phyloP scores from a whole-genome alignment of 768 basidiomycete genomes.

The Mycena galopus region DNA sequence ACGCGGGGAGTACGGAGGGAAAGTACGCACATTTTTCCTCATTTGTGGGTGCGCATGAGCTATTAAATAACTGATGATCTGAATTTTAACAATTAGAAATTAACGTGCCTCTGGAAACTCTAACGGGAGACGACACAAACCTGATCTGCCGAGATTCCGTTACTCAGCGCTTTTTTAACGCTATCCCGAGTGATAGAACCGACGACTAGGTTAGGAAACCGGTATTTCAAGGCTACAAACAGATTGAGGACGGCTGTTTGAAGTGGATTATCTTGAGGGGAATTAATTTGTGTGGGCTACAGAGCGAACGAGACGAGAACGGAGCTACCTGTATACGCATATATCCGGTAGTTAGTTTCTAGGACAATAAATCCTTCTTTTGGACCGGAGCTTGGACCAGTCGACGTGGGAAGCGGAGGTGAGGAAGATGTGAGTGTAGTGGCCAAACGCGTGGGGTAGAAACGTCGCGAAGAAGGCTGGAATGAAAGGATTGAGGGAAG shows the following conservation, averaged over 20 bases:
- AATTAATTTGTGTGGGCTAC: constrained; percentile 36
- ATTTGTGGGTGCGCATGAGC: constrained; percentile 98
- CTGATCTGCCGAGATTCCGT: constrained; percentile 97
- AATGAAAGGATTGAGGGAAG: constrained; percentile 36
- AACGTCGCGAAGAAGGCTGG: constrained; percentile 81
- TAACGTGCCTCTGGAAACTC: constrained; percentile 33
- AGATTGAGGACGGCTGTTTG: constrained; percentile 96
- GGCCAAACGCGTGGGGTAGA: constrained; percentile 94
- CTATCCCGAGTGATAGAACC: constrained; percentile 96
- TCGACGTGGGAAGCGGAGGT: constrained; percentile 78
- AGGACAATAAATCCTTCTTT: constrained; percentile 93
- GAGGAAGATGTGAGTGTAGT: constrained; percentile 95
- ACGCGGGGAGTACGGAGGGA: constrained; percentile 40
- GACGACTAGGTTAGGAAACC: constrained; percentile 97
- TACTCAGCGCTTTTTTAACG: constrained; percentile 92
- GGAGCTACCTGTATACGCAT: constrained; percentile 91
- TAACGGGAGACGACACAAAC: constrained; percentile 56
- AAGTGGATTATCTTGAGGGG: constrained; percentile 85
- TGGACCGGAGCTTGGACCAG: constrained; percentile 68
- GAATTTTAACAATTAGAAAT: constrained; percentile 32
- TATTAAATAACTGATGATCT: constrained; percentile 97
- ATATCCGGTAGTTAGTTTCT: constrained; percentile 98
- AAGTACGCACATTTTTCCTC: constrained; percentile 83
- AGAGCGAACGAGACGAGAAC: constrained; percentile 39
- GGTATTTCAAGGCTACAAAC: constrained; percentile 92